Evolutionary conservation across 495 filamentous ascomycete species (phyloP).

Genomic region (Cenococcum geophilum): DNA sequence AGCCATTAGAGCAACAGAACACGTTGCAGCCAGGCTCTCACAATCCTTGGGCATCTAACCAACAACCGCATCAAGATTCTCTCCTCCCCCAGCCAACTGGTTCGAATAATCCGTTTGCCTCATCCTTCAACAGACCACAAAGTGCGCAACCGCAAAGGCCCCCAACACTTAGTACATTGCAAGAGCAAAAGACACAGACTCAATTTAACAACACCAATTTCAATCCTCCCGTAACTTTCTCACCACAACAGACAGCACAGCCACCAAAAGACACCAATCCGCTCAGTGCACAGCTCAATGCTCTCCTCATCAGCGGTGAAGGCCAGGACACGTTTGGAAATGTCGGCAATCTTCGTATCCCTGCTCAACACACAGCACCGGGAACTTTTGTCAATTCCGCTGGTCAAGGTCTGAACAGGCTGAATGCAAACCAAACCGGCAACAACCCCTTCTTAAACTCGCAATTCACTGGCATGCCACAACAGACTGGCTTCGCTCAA

Average conservation of each 20-base stretch:
- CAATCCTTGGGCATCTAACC: constrained; percentile 66
- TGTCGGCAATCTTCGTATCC: constrained; percentile 87
- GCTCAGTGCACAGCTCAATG: constrained; percentile 80
- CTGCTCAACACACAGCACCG: constrained; percentile 92
- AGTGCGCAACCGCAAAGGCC: constrained; percentile 30
- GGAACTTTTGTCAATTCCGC: constrained; percentile 96
- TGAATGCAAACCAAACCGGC: constrained; percentile 65
- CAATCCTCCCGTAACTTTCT: constrained; percentile 35
- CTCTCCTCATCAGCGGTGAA: constrained; percentile 79
- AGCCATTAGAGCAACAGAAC: constrained; percentile 48
- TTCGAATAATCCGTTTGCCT: constrained; percentile 94
- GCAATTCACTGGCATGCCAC: constrained; percentile 77
- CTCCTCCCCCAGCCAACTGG: constrained; percentile 68
- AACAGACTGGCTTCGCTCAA: constrained; percentile 33
- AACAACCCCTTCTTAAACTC: constrained; percentile 84
- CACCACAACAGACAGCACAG: constrained; percentile 38
- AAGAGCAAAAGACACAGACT: constrained; percentile 39
- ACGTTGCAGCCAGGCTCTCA: constrained; percentile 68
- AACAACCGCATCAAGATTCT: constrained; percentile 43
- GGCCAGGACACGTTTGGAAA: constrained; percentile 98
- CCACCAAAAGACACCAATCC: constrained; percentile 54
- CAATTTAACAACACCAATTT: constrained; percentile 40
- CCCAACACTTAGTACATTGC: constrained; percentile 55
- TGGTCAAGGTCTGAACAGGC: constrained; percentile 62
- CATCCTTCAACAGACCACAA: constrained; percentile 44